These are phyloP conservation scores for Coemansia sp. DNA, from an alignment of 192 early-diverging fungal genomes.

Conservation along the genomic window DNA sequence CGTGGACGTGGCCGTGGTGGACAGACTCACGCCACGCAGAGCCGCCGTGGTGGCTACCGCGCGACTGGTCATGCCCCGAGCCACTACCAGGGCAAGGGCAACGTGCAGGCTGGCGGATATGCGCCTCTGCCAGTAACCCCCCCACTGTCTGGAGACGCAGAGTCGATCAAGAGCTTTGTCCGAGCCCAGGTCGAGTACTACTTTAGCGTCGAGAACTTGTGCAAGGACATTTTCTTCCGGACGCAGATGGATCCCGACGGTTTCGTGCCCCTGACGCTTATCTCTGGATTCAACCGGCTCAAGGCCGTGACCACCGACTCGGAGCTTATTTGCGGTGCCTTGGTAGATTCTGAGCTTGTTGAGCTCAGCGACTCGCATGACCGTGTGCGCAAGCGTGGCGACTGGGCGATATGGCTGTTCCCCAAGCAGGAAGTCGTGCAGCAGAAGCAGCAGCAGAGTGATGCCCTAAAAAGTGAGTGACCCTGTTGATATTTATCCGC, in stretches of 20 bases:
- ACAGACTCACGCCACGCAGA: slow-evolving; percentile 1
- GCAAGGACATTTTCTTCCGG: slow-evolving; percentile 94
- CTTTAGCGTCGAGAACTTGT: slow-evolving; percentile 95
- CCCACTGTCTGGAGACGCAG: slow-evolving; percentile 42
- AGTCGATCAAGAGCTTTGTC: slow-evolving; percentile 45
- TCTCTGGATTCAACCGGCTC: slow-evolving; percentile 91
- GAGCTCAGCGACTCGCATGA: slow-evolving; percentile 59
- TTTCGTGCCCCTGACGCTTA: slow-evolving; percentile 72
- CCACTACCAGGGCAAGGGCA: slow-evolving; percentile 54
- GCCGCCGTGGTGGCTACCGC: slow-evolving; percentile 33
- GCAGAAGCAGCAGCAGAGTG: slow-evolving; percentile 40
- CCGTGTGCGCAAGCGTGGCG: slow-evolving; percentile 67
- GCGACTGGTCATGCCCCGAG: slow-evolving; percentile 29
- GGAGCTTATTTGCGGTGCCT: slow-evolving; percentile 60
- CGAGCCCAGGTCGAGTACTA: slow-evolving; percentile 83
- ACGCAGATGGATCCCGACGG: slow-evolving; percentile 88
- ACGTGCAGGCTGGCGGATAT: slow-evolving; percentile 40
- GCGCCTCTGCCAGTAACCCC: slow-evolving; percentile 33
- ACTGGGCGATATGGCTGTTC: slow-evolving; percentile 89
- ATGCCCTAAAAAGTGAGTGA: slow-evolving; percentile 55
- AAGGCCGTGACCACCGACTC: slow-evolving; percentile 68
- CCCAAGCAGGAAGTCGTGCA: slow-evolving; percentile 60
- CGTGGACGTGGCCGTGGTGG: slow-evolving; percentile 36
- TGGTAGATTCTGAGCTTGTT: slow-evolving; percentile 56
- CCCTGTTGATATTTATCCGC: slow-evolving; percentile 3